A percentile compares a stretch with the other conserved stretches of the same genome.
Conservation (phyloP, 176 grass and related monocot genomes). For the Carex littledalei region DNA sequence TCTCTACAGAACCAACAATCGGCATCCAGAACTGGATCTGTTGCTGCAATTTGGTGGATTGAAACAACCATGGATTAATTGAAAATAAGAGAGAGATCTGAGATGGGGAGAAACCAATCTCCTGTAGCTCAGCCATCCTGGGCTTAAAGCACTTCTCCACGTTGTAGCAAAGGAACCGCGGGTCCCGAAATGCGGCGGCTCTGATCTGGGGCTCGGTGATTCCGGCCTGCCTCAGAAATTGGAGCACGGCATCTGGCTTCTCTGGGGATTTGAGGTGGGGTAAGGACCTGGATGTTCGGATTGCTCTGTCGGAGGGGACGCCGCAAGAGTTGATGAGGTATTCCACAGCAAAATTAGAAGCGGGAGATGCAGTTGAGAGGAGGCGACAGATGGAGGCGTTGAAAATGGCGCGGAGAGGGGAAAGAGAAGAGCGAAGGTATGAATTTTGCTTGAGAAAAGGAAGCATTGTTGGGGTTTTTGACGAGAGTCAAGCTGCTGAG, state of each 20-base stretch:
- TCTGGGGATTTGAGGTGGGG: neutral
- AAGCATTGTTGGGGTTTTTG: neutral
- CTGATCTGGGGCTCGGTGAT: neutral
- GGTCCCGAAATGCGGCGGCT: neutral
- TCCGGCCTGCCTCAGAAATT: neutral
- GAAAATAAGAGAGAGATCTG: neutral
- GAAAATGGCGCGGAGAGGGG: neutral
- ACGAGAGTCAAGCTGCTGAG: too few species aligned
- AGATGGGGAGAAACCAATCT: neutral
- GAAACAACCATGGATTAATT: neutral
- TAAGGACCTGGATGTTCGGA: neutral
- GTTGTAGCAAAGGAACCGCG: neutral
- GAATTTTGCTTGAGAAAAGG: neutral
- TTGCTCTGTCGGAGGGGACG: neutral
- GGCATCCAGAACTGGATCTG: conserved; percentile 28
- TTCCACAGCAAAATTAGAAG: neutral
- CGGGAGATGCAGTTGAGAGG: neutral
- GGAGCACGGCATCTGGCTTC: conserved; percentile 2
- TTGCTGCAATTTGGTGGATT: neutral
- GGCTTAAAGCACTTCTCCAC: neutral
- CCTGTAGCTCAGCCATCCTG: neutral
- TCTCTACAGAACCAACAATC: neutral
- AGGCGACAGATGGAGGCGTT: neutral
- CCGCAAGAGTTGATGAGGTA: conserved; percentile 3
- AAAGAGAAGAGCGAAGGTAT: neutral